Base-by-base conservation (phyloP, 345 rosid genomes). In the Xanthoceras sorbifolium region DNA sequence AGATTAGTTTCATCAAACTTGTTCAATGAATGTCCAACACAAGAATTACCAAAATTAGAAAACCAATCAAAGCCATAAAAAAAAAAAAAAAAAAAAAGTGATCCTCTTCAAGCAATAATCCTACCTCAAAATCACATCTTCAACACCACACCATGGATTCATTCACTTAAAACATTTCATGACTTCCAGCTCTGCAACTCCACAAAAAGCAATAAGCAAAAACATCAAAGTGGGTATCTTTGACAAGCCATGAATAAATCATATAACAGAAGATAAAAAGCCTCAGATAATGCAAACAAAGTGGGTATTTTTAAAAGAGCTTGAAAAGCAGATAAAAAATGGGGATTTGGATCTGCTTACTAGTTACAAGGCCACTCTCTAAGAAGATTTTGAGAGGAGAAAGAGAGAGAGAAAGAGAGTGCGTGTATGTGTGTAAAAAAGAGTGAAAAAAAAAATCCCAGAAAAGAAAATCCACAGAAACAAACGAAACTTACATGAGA, bases 301-400 rank as follows among this genome's bases (percentile, higher is more conserved):
- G 82, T 77, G 84, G 71, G 73, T 26, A 55, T 74, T 72, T 80
- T 48, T 64, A 77, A 81, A 73, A 70, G 46, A 52, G 48, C 79
- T 79, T 59, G 79, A 77, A 82, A 83, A 60, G 73, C n/a, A 69
- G 31, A 80, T 26, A 48, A 66, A n/a, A 74, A 82, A 74, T 71
- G 57, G 84, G 81, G 70, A 77, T 79, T 80, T 82, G 87, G 90
- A 89, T 90, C 91, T 86, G 78, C 77, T 34, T 5, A 57, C 62
- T 73, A 82, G 83, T 34, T 5, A 57, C 62, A 71, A 82, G 83
- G 86, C 76, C 84, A 79, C 81, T 50, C 77, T 71, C 86, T n/a
- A 82, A 71, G 80, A 46, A 82, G 74, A 82, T 77, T 72, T 81
- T 64, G 72, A 71, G 54, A 74, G 82, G 79, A 80, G 66, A 73